These are phyloP conservation scores for Paraleonurus japonicus DNA, from an alignment of 257 asterid genomes.

Conservation along the genomic window DNA sequence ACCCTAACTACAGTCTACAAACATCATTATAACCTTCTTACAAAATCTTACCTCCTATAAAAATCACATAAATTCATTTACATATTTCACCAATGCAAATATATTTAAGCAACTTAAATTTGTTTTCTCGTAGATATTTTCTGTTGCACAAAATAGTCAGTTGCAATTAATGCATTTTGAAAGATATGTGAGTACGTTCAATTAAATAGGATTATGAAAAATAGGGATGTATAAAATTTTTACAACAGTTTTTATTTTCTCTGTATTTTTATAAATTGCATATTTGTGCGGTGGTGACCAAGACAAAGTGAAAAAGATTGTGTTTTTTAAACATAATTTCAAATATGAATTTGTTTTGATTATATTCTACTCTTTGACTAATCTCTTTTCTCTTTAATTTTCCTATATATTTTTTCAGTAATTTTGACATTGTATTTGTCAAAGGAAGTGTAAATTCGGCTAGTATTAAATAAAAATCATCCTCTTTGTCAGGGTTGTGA, in stretches of 20 bases:
- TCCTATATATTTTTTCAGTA: background rate
- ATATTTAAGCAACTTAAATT: too few relatives aligned
- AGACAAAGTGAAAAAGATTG: background rate
- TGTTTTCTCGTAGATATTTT: background rate
- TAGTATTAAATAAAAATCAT: background rate
- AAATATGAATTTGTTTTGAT: background rate
- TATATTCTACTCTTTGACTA: background rate
- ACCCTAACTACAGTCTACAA: too few relatives aligned
- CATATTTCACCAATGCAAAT: too few relatives aligned
- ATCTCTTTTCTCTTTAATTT: background rate
- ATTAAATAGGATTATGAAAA: background rate
- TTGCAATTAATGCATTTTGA: background rate
- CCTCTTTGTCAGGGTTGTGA: background rate
- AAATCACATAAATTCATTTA: too few relatives aligned
- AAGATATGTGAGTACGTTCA: background rate
- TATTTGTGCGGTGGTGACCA: background rate
- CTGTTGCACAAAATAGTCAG: background rate
- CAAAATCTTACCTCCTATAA: background rate
- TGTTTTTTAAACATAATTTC: background rate
- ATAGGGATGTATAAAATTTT: background rate
- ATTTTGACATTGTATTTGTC: constrained; percentile 1
- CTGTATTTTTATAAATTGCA: background rate
- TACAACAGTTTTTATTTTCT: constrained; percentile 6
- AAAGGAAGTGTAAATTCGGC: background rate
- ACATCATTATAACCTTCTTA: background rate